Conservation (phyloP, 257 asterid genomes). For the Solanum pimpinellifolium region DNA sequence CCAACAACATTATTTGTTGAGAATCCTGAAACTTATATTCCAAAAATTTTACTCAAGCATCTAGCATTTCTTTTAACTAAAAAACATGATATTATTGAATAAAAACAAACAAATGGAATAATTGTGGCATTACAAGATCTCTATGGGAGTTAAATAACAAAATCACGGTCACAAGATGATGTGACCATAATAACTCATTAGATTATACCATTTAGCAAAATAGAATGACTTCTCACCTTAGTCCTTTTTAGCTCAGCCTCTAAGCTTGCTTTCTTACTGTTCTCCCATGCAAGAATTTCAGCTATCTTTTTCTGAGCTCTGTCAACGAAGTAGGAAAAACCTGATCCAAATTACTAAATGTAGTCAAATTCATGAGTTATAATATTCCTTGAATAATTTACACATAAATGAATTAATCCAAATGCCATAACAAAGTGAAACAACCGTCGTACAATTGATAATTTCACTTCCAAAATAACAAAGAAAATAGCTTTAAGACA, state of each 20-base stretch:
- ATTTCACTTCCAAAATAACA: not conserved
- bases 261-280: slow-evolving; percentile 77
- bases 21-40: not conserved
- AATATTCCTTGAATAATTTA: not conserved
- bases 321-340: not conserved
- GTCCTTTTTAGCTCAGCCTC: slow-evolving; percentile 80
- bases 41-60: not conserved
- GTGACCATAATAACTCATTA: not conserved
- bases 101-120: not conserved
- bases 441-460: not conserved
- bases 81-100: not conserved
- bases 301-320: slow-evolving; percentile 76
- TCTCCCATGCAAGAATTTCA: slow-evolving; percentile 72
- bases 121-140: not conserved
- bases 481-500: not conserved
- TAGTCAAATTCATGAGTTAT: not conserved
- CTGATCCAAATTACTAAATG: not conserved
- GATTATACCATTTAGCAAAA: not conserved
- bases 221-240: slow-evolving; percentile 43
- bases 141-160: not conserved
- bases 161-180: not conserved
- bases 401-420: not conserved
- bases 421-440: not conserved
- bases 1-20: not conserved
- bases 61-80: not conserved